These are phyloP conservation scores for Magnusiomyces ingens DNA, from an alignment of 1,139 yeast genomes.

Conservation along the genomic window DNA sequence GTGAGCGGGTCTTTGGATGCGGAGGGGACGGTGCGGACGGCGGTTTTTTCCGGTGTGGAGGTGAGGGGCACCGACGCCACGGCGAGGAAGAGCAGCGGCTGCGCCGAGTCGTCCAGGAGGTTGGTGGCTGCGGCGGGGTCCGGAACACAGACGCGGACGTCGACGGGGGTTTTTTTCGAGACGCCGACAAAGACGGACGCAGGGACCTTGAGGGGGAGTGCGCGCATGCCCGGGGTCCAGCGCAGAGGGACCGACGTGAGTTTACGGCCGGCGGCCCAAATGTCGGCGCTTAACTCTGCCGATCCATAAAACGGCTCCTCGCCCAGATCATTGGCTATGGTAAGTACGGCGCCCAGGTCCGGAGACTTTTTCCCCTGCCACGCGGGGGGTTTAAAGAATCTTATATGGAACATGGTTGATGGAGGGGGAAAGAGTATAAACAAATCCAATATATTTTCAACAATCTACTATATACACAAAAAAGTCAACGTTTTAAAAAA, in stretches of 20 bases:
- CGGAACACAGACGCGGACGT: conserved; percentile 11
- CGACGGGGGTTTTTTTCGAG: neutral
- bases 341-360: conserved; percentile 21
- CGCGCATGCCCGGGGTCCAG: conserved; percentile 14
- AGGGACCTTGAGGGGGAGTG: conserved; percentile 9
- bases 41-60: neutral
- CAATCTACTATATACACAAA: neutral
- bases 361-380: neutral
- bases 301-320: conserved; percentile 29
- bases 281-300: conserved; percentile 13
- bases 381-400: neutral
- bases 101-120: conserved; percentile 6
- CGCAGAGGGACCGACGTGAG: conserved; percentile 2
- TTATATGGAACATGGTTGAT: neutral
- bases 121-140: conserved; percentile 11
- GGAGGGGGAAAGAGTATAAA: neutral
- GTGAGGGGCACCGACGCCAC: neutral
- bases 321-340: conserved; percentile 32
- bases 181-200: neutral
- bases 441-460: neutral
- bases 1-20: neutral
- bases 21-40: neutral
- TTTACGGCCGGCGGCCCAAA: conserved; percentile 5
- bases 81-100: neutral
- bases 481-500: neutral